Base-by-base conservation (phyloP, 2,329 filamentous ascomycete species). In the Stemphylium vesicarium region DNA sequence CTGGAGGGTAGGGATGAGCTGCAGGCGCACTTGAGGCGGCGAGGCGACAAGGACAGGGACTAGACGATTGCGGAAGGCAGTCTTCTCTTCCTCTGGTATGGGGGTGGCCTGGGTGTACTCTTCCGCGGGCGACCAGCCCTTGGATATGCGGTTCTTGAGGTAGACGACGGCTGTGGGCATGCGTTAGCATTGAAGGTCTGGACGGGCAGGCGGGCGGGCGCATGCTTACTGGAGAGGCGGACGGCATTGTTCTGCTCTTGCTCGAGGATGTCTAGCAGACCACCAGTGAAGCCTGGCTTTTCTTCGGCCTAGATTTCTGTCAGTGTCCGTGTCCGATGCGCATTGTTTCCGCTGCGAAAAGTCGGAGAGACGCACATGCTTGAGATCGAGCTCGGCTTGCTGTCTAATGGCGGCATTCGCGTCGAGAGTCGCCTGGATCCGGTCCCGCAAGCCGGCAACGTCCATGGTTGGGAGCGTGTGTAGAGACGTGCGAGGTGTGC, bases 61-160 rank as follows among this genome's bases (percentile, higher is more conserved):
- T 66, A 99, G 83, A 60, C 93, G 90, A 69, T 94, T 88, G 75
- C 93, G 87, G 74, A 98, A 92, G 65, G 90, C 86, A 52, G 85
- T 82, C 80, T 97, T 97, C 78, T 97, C 95, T 57, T 90, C 87
- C 73, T 98, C 94, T 67, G 90, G 84, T 78, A 96, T 95, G 66
- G 88, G 81, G 67, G 86, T 87, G 68, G 89, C 87, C 70, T 85
- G 84, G 60, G 88, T 85, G 72, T 84, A 87, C 63, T 94, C 89
- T 63, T 96, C 91, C 71, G 84, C 83, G 60, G 85, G 87, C 51
- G 88, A 85, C 95, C 95, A 99, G 69, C 91, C 92, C 74, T 93
- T 90, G 76, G 90, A 94, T 76, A 98, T 90, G 74, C 93, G 90
- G 80, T 99, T 98, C 82, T 99, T 99, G 76, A 98, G 87, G 80